Evolutionary conservation across 78 protist species (phyloP).

Genomic region (Dictyostelium discoideum): DNA sequence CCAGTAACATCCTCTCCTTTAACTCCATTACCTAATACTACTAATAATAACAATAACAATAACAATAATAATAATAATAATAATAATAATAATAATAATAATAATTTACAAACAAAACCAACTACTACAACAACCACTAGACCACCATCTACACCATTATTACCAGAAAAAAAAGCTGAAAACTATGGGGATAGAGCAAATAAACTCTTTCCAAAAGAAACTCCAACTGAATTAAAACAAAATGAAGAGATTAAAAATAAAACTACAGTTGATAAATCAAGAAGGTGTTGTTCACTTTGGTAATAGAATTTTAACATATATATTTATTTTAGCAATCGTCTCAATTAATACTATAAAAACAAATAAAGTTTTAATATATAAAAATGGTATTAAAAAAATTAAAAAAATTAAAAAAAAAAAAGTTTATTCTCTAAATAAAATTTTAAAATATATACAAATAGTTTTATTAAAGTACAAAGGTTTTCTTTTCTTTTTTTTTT

Average conservation of each 20-base stretch:
- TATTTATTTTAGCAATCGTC: neutral
- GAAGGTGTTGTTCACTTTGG: neutral
- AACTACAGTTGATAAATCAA: neutral
- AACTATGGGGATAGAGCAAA: slow-evolving; percentile 3
- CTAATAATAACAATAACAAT: neutral
- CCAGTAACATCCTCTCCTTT: neutral
- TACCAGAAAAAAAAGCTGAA: neutral
- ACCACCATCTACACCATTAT: slow-evolving; percentile 13
- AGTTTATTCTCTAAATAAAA: no score
- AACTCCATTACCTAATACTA: neutral
- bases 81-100: neutral
- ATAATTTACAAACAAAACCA: neutral
- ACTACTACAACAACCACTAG: neutral
- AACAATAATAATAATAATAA: neutral
- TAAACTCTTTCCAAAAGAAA: slow-evolving; percentile 19
- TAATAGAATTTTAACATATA: neutral
- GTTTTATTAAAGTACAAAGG: neutral
- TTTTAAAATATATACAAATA: neutral
- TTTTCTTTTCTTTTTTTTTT: neutral
- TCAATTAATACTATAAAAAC: neutral
- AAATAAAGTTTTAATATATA: neutral
- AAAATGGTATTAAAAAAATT: neutral
- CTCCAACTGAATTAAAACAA: neutral
- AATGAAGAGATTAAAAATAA: neutral
- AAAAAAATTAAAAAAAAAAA: no score